A percentile compares a stretch with the other conserved stretches of the same genome.
Conservation (phyloP, 495 filamentous ascomycete genomes). For the Xylaria grammica region DNA sequence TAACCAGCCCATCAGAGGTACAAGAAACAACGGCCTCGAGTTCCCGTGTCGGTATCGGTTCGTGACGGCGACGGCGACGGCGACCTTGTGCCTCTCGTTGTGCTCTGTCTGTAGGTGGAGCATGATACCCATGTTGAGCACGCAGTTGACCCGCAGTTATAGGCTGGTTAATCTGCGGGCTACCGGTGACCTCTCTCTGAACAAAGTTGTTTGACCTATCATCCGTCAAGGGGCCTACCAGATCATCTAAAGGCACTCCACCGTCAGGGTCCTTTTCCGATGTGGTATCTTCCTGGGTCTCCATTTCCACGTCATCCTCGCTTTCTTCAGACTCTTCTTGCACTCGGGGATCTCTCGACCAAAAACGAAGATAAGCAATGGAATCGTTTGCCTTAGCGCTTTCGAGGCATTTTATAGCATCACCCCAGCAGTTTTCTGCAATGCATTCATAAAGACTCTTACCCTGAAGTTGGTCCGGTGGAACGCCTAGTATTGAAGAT, state of each 20-base stretch:
- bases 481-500: conserved; percentile 71
- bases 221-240: conserved; percentile 45
- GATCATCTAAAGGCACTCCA: conserved; percentile 17
- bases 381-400: conserved; percentile 92
- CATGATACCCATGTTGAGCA: neutral
- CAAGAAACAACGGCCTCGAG: conserved; percentile 89
- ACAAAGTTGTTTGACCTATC: conserved; percentile 17
- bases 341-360: conserved; percentile 73
- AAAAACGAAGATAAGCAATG: conserved; percentile 92
- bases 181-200: conserved; percentile 22
- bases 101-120: neutral
- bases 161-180: neutral
- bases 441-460: conserved; percentile 85
- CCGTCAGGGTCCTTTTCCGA: conserved; percentile 36
- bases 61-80: conserved; percentile 20
- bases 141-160: neutral
- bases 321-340: conserved; percentile 40
- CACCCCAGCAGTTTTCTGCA: conserved; percentile 72
- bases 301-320: conserved; percentile 42
- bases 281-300: conserved; percentile 36
- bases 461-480: conserved; percentile 66
- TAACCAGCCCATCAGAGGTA: conserved; percentile 86
- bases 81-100: neutral
- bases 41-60: conserved; percentile 56
- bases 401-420: conserved; percentile 79